Base-by-base conservation (phyloP, 1,139 yeast species). In the Casaregolazyma lundiana region DNA sequence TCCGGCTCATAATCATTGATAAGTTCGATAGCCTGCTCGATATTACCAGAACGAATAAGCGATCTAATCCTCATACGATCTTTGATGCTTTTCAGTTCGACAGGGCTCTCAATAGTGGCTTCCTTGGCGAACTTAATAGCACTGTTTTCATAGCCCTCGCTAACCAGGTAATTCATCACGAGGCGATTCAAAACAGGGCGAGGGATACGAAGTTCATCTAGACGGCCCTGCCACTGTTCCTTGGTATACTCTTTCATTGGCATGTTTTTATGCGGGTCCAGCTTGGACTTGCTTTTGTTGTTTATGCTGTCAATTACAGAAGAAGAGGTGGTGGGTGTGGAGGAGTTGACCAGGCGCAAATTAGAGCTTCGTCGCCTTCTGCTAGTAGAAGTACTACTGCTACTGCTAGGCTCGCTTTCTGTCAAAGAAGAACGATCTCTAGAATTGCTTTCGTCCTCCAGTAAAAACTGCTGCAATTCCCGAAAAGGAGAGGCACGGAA, bases 1-100 rank as follows among this genome's bases (percentile, higher is more conserved):
- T 66, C 68, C 1, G 73, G 70, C 41, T 67, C 63, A 19, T 58
- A 50, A 26, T 70, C 72, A 45, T 67, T 67, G 46, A 69, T 66
- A 45, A 55, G 54, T 45, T 66, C 68, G 47, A 69, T 64, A 7
- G 73, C 72, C 26, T 49, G 53, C 34, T 64, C 62, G 29, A 69
- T 58, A 13, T 58, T 53, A 2, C 73, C 73, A 2, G 57, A 52
- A 19, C 57, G 63, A 29, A 69, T 67, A 17, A 64, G 53, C 3
- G 57, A 50, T 44, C 65, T 64, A 35, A 69, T 65, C n/a, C 49
- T 53, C 52, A 60, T 58, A 9, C 73, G 59, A 37, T 61, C 63
- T 9, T 57, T 56, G 32, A 69, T 60, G 7, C 60, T 49, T 19
- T 55, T 54, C 36, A 60, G 50, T 19, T 61, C 60, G 6, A 55